Evolutionary conservation across 2,329 filamentous ascomycete genomes (phyloP), one percentile per base, ranked within the genome.

Genomic region (Tolypocladium inflatum): DNA sequence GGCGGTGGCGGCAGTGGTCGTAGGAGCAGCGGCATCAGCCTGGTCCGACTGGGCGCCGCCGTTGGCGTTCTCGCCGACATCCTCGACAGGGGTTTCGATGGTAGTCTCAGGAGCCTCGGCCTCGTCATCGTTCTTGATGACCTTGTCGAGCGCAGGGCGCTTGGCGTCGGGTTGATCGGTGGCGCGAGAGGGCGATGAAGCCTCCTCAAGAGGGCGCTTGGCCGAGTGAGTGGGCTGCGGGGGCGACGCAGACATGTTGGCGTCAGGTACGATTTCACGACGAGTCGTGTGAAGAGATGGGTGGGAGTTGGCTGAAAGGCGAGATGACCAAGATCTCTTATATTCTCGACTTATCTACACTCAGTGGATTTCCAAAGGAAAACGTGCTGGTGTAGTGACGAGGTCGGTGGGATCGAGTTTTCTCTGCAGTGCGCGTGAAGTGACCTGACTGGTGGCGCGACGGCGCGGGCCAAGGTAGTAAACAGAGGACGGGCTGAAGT

Each of bases 121-220:
- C 61, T 82, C 79, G 58, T 84, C 80, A 33, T 82, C 85, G 57
- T 84, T 86, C 73, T 89, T 91, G 66, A 89, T 81, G 65, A 91
- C 81, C 79, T 97, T 99, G 77, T 97, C 93, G 62, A 99, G 85
- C 43, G 94, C 94, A 54, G 91, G 94, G 65, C 94, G 90, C 79
- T 99, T 99, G 62, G 94, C 94, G 67, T 99, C 94, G 57, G 95
- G 94, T 72, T 97, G 92, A 68, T 97, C 94, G 71, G 85, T 91
- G 43, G 89, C 88, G 62, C 89, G 89, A 38, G 91, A 96, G 41
- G 94, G 94, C 11, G 94, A 99, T 21, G 94, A 97, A 13, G 93
- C 89, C 71, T 97, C 94, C 80, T 99, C 94, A 64, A 99, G 85
- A 61, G 94, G 94, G 70, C 94, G 91, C 84, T 99, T 99, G 62